Evolutionary conservation across 2,329 filamentous ascomycete species (phyloP).

Genomic region (Cercospora beticola): DNA sequence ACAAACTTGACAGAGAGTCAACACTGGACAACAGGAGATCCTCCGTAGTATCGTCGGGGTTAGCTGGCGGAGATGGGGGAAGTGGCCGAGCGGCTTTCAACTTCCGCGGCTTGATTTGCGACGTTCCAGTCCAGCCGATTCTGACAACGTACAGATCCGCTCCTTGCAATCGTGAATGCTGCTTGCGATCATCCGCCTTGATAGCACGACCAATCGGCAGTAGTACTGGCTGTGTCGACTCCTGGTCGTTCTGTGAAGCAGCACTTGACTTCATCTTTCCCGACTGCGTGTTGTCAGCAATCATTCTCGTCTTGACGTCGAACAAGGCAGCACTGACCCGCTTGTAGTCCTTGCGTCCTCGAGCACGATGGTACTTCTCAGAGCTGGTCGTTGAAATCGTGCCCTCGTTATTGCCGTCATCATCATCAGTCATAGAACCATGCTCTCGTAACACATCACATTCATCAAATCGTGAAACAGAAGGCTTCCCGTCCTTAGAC

Average conservation of each 20-base stretch:
- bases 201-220: conserved; percentile 31
- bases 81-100: neutral
- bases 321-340: conserved; percentile 19
- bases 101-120: conserved; percentile 13
- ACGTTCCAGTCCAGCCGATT: conserved; percentile 37
- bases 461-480: conserved; percentile 1
- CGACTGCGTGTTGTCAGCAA: conserved; percentile 22
- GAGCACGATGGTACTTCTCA: neutral
- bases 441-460: conserved; percentile 24
- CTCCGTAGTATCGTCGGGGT: neutral
- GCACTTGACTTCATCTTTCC: conserved; percentile 25
- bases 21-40: conserved; percentile 15
- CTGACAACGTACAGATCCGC: conserved; percentile 55
- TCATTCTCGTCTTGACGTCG: neutral
- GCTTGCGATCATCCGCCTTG: conserved; percentile 44
- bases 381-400: conserved; percentile 1
- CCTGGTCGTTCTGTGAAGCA: neutral
- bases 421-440: conserved; percentile 25
- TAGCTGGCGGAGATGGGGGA: neutral
- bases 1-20: conserved; percentile 18
- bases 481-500: conserved; percentile 22
- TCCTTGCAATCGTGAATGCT: conserved; percentile 49
- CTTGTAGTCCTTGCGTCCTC: conserved; percentile 31
- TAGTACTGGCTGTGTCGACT: conserved; percentile 31
- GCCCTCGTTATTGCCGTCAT: conserved; percentile 20